Evolutionary conservation across 2,329 filamentous ascomycete species (phyloP), one percentile per base, ranked within the genome.

Genomic region (Fusarium staphyleae): DNA sequence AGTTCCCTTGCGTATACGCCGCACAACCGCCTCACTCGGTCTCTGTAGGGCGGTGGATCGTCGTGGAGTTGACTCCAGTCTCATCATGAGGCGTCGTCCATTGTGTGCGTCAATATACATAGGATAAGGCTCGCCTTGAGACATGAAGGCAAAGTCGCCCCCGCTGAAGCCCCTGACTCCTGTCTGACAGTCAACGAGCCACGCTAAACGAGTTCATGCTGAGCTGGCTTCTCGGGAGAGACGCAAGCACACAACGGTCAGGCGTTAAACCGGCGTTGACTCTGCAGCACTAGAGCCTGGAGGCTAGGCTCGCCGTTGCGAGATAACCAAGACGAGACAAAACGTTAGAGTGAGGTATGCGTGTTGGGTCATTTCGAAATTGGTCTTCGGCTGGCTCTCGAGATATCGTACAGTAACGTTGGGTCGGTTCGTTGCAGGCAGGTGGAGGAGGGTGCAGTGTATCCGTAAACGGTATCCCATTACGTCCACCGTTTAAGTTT

Each of bases 1-100:
- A 39, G 46, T 36, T 62, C 62, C 57, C 65, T 66, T 65, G 63
- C 65, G 59, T 58, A 47, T 52, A 50, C 44, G 45, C 49, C 48
- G 37, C 48, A 42, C 37, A 14, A 43, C 40, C 54, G 50, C 53
- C 55, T 64, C 42, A 60, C 48, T 58, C 34, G 29, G 51, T 37
- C 24, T 47, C 51, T 43, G 50, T 49, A 43, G 41, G 42, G 53
- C 48, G 55, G 52, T 54, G 53, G 41, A 60, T 67, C 63, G 33
- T 48, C 65, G 48, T 62, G 49, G 47, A 48, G 52, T 55, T 41
- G 44, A 48, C 46, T 60, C 62, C 35, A 39, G 45, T 35, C 36
- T 55, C 48, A 37, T 40, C 19, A 58, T 50, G 34, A 51, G 37
- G 49, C 45, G 49, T 43, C 36, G 40, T 37, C 43, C 28, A 44